Evolutionary conservation across 1,284 basidiomycete species (phyloP).

Genomic region (Tremellales sp.): DNA sequence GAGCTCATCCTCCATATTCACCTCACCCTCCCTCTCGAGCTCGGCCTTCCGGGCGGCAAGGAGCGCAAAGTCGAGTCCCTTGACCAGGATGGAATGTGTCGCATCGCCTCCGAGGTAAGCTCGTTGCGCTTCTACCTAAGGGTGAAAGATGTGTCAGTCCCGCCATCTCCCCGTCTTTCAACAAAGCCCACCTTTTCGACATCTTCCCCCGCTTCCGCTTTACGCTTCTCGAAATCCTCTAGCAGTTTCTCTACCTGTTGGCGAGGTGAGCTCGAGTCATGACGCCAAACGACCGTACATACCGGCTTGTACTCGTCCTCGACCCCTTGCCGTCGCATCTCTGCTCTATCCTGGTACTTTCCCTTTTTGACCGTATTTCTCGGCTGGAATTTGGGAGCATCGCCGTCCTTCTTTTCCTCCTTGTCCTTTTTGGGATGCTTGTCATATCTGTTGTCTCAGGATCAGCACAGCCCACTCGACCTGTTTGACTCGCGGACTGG

Average conservation of each 20-base stretch:
- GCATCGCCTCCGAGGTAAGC: conserved; percentile 83
- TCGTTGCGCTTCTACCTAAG: conserved; percentile 68
- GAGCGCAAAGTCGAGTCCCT: conserved; percentile 80
- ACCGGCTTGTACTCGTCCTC: conserved; percentile 46
- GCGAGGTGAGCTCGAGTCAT: no score
- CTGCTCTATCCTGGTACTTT: conserved; percentile 48
- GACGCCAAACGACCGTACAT: conserved; percentile 12
- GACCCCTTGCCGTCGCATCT: conserved; percentile 37
- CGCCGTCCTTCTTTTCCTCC: conserved; percentile 19
- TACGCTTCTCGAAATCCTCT: conserved; percentile 70
- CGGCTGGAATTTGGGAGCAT: conserved; percentile 33
- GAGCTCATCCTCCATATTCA: conserved; percentile 69
- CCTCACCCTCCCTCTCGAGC: conserved; percentile 53
- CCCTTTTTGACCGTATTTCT: conserved; percentile 21
- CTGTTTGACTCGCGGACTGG: not conserved
- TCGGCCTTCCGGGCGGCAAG: conserved; percentile 75
- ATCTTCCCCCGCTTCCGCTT: conserved; percentile 55
- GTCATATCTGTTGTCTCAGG: conserved; percentile 6
- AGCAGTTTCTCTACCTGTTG: conserved; percentile 69
- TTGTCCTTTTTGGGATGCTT: conserved; percentile 13
- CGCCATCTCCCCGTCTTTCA: not conserved
- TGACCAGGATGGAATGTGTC: conserved; percentile 78
- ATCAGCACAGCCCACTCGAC: conserved; percentile 1
- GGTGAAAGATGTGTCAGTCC: not conserved
- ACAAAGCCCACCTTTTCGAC: conserved; percentile 18